These are phyloP conservation scores for Phytopythium kandeliae DNA, from an alignment of 352 stramenopile species.

Conservation along the genomic window DNA sequence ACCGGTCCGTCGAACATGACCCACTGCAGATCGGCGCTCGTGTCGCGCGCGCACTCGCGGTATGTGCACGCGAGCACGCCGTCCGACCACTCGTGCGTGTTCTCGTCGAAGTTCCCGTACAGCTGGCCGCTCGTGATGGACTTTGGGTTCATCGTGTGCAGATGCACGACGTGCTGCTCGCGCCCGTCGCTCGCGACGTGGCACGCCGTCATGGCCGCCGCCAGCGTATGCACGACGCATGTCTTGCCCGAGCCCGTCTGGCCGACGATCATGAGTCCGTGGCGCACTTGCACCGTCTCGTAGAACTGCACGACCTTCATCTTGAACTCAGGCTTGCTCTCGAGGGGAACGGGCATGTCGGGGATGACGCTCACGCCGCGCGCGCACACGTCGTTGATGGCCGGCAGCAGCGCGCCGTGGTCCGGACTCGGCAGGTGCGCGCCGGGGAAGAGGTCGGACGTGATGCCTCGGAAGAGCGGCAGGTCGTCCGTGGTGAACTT, in stretches of 20 bases:
- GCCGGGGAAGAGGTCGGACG: slow-evolving; percentile 90
- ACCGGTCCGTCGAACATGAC: slow-evolving; percentile 93
- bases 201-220: slow-evolving; percentile 70
- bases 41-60: slow-evolving; percentile 85
- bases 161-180: slow-evolving; percentile 57
- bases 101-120: slow-evolving; percentile 93
- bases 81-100: slow-evolving; percentile 94
- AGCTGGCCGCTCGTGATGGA: slow-evolving; percentile 92
- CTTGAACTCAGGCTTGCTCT: slow-evolving; percentile 81
- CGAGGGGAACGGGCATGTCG: slow-evolving; percentile 48
- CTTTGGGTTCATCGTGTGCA: slow-evolving; percentile 94
- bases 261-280: slow-evolving; percentile 96
- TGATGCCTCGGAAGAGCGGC: slow-evolving; percentile 92
- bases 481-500: slow-evolving; percentile 94
- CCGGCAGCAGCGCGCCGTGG: slow-evolving; percentile 69
- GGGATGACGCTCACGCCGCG: slow-evolving; percentile 57
- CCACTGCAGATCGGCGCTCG: slow-evolving; percentile 86
- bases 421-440: slow-evolving; percentile 86
- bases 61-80: slow-evolving; percentile 94
- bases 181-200: slow-evolving; percentile 32
- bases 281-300: slow-evolving; percentile 92
- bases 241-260: slow-evolving; percentile 92
- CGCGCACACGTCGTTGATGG: slow-evolving; percentile 79
- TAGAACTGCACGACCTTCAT: slow-evolving; percentile 94
- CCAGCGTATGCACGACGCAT: slow-evolving; percentile 86